A percentile compares a stretch with the other conserved stretches of the same genome.
phyloP scores from a whole-genome alignment of 2,329 filamentous ascomycete species.

The Drechslerella coelobrocha region DNA sequence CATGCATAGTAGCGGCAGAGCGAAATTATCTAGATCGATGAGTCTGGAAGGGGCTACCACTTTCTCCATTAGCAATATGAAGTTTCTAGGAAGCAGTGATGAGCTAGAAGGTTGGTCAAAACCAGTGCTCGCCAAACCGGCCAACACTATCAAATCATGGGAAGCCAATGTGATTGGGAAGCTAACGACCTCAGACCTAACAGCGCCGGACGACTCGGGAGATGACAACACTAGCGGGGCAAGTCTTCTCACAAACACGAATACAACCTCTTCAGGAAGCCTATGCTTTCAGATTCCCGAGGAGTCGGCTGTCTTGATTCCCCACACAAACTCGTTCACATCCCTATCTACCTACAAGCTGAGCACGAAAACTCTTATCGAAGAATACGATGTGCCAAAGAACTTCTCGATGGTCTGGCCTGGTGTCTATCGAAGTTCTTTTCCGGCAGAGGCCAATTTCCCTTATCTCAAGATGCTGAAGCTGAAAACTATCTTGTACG shows the following conservation, averaged over 20 bases:
- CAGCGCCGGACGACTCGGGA: constrained; percentile 31
- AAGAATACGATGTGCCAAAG: constrained; percentile 53
- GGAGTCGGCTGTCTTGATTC: constrained; percentile 8
- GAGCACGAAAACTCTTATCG: constrained; percentile 24
- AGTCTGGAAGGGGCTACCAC: constrained; percentile 31
- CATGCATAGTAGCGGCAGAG: constrained; percentile 23
- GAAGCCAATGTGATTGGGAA: too few species aligned
- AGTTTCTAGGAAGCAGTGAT: constrained; percentile 34
- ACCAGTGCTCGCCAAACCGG: neutral
- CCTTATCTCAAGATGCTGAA: constrained; percentile 71
- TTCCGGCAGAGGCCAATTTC: constrained; percentile 74
- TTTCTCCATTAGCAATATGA: constrained; percentile 39
- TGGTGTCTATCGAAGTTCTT: constrained; percentile 81
- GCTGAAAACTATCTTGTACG: constrained; percentile 80
- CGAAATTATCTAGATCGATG: constrained; percentile 32
- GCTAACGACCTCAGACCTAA: constrained; percentile 31
- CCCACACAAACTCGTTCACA: constrained; percentile 14
- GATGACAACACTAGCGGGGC: constrained; percentile 35
- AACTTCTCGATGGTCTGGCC: constrained; percentile 80
- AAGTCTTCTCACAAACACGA: constrained; percentile 43
- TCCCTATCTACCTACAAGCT: constrained; percentile 32
- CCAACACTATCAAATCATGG: too few species aligned
- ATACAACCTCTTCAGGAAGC: constrained; percentile 42
- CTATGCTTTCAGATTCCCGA: constrained; percentile 38
- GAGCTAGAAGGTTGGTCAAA: constrained; percentile 38